Base-by-base conservation (phyloP, 2,329 filamentous ascomycete genomes). In the Aspergillus carbonarius region DNA sequence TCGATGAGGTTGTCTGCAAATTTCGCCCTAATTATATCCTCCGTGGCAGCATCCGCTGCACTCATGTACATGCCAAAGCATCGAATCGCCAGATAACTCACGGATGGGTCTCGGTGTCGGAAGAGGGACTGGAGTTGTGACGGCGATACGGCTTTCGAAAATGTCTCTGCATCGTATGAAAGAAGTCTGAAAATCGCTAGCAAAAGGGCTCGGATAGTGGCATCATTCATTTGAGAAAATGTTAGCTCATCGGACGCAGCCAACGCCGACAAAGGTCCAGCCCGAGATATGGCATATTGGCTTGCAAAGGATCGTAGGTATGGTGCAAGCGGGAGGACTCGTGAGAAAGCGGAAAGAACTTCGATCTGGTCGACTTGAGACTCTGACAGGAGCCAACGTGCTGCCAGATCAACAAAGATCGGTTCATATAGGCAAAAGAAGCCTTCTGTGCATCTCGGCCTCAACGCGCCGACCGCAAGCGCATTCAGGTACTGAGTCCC, bases 1-100 rank as follows among this genome's bases (percentile, higher is more conserved):
- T 83, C 73, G 39, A 96, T 79, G 20, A 84, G 79, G 32, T 84
- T 84, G 39, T 83, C 79, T 42, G 85, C 86, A 56, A 93, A 79
- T 72, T 92, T 82, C 68, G 84, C 81, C 50, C 79, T 76, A 32
- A 96, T 76, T 72, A 96, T 88, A 50, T 84, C 80, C 69, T 96
- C 88, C 49, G 90, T 82, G 62, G 91, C 91, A 63, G 83, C 80
- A 73, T 99, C 95, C 4, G 95, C 89, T 30, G 90, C 90, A 68
- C 87, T 86, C 66, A 96, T 85, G 58, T 92, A 85, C 62, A 91
- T 81, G 69, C 89, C 92, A 64, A 96, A 90, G 59, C 93, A 85
- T 63, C 92, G 86, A 57, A 96, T 83, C 13, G 92, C 89, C 60
- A 98, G 81, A 74, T 93, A 96, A 75, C 90, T 86, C 52, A 96